Percentiles rank a stretch among this genome's conserved stretches.
Conservation (phyloP, 192 early-diverging fungal species). For the Borealophlyctis nickersoniae region DNA sequence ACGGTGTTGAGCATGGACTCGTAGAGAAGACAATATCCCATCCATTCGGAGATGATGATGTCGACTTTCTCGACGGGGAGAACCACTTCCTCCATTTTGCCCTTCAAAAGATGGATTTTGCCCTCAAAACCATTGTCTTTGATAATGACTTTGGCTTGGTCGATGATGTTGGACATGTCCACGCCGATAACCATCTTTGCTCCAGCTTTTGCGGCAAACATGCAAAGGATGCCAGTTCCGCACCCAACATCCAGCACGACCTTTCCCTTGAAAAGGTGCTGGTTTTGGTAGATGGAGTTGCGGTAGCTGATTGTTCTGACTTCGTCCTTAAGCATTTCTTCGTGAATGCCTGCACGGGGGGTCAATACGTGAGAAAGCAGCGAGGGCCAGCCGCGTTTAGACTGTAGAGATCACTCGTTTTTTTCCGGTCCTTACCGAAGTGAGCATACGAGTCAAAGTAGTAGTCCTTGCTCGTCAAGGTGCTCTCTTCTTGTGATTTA, state of each 20-base stretch:
- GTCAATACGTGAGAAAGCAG: background rate
- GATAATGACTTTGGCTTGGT: conserved; percentile 90
- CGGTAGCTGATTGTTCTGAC: conserved; percentile 92
- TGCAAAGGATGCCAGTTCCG: conserved; percentile 96
- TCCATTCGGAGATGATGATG: conserved; percentile 99
- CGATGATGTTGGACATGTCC: conserved; percentile 98
- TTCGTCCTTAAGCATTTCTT: conserved; percentile 99
- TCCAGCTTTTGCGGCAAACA: conserved; percentile 99
- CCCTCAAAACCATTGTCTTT: conserved; percentile 89
- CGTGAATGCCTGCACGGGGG: conserved; percentile 64
- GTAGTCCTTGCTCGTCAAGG: conserved; percentile 54
- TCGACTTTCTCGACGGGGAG: conserved; percentile 95
- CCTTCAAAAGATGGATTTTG: conserved; percentile 85
- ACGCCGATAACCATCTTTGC: conserved; percentile 93
- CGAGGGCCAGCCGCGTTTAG: background rate
- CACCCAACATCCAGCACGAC: conserved; percentile 99
- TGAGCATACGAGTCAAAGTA: conserved; percentile 99
- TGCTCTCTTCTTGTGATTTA: conserved; percentile 1
- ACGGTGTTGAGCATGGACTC: conserved; percentile 99
- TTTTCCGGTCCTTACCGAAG: conserved; percentile 66
- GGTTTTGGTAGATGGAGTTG: conserved; percentile 91
- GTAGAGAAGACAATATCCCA: conserved; percentile 98
- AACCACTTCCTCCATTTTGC: conserved; percentile 95
- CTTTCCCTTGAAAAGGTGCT: conserved; percentile 95
- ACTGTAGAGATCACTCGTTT: background rate